A percentile compares a stretch with the other conserved stretches of the same genome.
phyloP scores from a whole-genome alignment of 192 early-diverging fungal genomes.

The Coemansia aciculifera region DNA sequence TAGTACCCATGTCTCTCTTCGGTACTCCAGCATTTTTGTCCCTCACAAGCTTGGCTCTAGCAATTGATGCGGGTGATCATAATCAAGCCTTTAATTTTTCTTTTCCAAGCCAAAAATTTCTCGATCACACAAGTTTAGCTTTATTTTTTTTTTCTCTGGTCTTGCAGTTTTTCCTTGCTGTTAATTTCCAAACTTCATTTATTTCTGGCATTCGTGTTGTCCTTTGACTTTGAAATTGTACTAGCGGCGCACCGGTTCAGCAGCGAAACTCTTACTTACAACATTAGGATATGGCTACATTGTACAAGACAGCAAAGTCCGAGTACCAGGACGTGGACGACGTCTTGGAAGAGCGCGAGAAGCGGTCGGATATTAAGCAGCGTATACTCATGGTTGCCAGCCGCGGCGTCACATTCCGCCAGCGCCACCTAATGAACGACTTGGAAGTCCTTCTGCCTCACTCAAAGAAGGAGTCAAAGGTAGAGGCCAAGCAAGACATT shows the following conservation, averaged over 20 bases:
- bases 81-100: slow-evolving; percentile 7
- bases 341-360: slow-evolving; percentile 54
- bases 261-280: neutral
- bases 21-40: neutral
- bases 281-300: slow-evolving; percentile 27
- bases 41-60: neutral
- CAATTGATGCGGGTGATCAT: neutral
- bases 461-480: slow-evolving; percentile 93
- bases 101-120: neutral
- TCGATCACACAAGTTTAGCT: neutral
- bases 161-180: neutral
- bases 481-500: slow-evolving; percentile 90
- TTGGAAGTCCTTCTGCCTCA: slow-evolving; percentile 87
- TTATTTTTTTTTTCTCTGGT: slow-evolving; percentile 13
- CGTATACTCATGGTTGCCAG: slow-evolving; percentile 86
- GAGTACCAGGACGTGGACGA: slow-evolving; percentile 49
- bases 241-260: neutral
- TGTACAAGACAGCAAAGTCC: slow-evolving; percentile 50
- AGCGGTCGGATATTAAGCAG: slow-evolving; percentile 79
- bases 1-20: neutral
- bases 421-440: slow-evolving; percentile 92
- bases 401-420: slow-evolving; percentile 80
- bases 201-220: neutral
- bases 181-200: neutral
- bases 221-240: neutral